Conservation (phyloP, 768 basidiomycete species). For the Lanmaoa rubissima region DNA sequence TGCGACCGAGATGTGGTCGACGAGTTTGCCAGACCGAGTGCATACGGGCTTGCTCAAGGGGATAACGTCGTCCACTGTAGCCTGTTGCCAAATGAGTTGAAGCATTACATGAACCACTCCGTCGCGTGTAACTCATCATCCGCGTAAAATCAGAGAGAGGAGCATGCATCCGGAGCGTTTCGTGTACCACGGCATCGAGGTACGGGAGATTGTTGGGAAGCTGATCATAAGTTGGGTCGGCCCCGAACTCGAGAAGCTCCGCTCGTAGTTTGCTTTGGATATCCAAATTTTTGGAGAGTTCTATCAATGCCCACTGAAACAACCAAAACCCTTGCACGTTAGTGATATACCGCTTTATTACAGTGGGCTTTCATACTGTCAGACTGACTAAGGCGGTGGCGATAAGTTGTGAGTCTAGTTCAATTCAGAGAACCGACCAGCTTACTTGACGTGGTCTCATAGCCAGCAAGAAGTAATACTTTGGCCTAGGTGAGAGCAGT, state of each 20-base stretch:
- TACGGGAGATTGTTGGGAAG: slow-evolving; percentile 50
- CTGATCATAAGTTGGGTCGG: slow-evolving; percentile 56
- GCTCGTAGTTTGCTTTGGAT: slow-evolving; percentile 48
- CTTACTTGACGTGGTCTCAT: slow-evolving; percentile 41
- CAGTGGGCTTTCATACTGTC: slow-evolving; percentile 1
- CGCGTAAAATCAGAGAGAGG: slow-evolving; percentile 31
- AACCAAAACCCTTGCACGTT: neutral
- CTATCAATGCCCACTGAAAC: slow-evolving; percentile 52
- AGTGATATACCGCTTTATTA: neutral
- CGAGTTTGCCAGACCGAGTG: slow-evolving; percentile 38
- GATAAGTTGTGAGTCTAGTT: neutral
- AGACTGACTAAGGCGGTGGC: slow-evolving; percentile 2
- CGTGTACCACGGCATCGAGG: slow-evolving; percentile 51
- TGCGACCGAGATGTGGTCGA: slow-evolving; percentile 42
- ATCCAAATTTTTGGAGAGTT: slow-evolving; percentile 44
- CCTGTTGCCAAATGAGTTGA: slow-evolving; percentile 27
- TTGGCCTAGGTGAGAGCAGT: slow-evolving; percentile 28
- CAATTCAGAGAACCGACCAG: neutral
- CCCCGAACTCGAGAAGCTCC: slow-evolving; percentile 44
- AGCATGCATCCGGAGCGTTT: slow-evolving; percentile 45
- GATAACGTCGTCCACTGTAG: slow-evolving; percentile 51
- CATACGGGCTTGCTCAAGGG: slow-evolving; percentile 53
- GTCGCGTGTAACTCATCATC: slow-evolving; percentile 1
- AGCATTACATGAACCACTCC: neutral
- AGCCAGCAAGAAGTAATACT: slow-evolving; percentile 38